Base-by-base conservation (phyloP, 1,284 basidiomycete species). In the Trichosporon coremiiforme region DNA sequence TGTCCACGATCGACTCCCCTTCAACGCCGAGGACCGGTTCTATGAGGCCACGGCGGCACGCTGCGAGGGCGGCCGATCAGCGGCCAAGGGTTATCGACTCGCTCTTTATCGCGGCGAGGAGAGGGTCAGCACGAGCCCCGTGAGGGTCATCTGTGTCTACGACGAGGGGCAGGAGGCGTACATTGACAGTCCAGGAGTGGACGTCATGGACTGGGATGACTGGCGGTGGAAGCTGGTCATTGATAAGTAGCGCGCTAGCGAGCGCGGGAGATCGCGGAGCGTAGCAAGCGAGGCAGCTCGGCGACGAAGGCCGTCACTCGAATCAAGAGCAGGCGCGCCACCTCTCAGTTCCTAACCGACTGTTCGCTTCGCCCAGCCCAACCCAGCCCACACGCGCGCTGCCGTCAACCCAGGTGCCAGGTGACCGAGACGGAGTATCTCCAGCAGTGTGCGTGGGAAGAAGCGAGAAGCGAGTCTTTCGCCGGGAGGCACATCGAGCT, bases 131-230 rank as follows among this genome's bases (percentile, higher is more conserved):
- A 76, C 72, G 1, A 78, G 78, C 6, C 65, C 35, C 6, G 67
- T 77, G 8, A 74, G 81, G 20, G 75, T 75, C 60, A 65, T 83
- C 8, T 83, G 81, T 64, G 75, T 78, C 5, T 80, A 77, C 64
- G 69, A 73, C 55, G 60, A 71, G n/a, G 79, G 77, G 0, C 74
- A 74, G 67, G 64, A 64, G 13, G 80, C 79, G 15, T 79, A 77
- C 70, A 71, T 70, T 13, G 65, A 70, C 20, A 78, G 77, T 4
- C 47, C 70, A 4, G 78, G 77, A 0, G 78, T 75, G 2, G 29
- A 64, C 10, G 36, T 82, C 20, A 68, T 77, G 45, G 81, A 83
- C 66, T 36, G 77, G 2, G 80, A 82, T 70, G 77, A 81, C 33
- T 83, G 81, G 81, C 55, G 71, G 22, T 82, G 78, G 79, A 68